Evolutionary conservation across 1,284 basidiomycete species (phyloP).

Genomic region (Rhodotorula sp.): DNA sequence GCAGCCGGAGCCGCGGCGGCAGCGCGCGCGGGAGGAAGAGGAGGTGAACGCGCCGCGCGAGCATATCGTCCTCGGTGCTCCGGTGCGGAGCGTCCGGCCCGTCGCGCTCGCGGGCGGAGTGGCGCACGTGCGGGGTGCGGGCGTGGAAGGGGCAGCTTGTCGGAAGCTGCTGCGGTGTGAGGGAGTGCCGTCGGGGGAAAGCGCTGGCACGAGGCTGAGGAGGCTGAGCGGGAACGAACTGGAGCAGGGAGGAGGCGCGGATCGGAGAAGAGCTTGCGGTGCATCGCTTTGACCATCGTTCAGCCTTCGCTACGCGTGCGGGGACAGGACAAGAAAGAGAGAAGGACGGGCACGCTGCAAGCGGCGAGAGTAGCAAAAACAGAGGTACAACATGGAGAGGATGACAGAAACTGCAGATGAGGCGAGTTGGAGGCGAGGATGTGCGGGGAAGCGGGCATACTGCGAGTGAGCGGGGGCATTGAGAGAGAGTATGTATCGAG

Average conservation of each 20-base stretch:
- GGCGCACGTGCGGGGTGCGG: accelerated
- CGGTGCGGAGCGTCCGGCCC: conserved; percentile 11
- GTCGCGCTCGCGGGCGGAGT: neutral
- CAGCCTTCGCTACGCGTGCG: too few relatives aligned
- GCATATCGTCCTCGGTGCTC: conserved; percentile 15
- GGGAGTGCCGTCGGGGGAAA: neutral
- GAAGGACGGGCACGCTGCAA: too few relatives aligned
- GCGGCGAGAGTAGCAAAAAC: too few relatives aligned
- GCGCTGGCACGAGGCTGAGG: conserved; percentile 15
- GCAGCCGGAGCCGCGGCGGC: neutral
- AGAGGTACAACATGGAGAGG: too few relatives aligned
- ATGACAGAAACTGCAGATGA: too few relatives aligned
- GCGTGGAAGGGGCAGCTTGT: neutral
- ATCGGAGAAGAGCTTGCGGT: neutral
- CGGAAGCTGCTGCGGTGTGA: too few relatives aligned
- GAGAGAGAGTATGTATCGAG: too few relatives aligned
- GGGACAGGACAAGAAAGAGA: too few relatives aligned
- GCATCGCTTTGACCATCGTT: too few relatives aligned
- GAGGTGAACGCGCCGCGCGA: neutral
- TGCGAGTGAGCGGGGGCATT: too few relatives aligned
- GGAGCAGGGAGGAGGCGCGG: neutral
- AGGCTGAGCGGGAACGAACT: conserved; percentile 11
- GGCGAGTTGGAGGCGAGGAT: too few relatives aligned
- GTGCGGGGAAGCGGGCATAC: too few relatives aligned
- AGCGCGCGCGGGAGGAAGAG: neutral